These are phyloP conservation scores for Penicillium palitans DNA, from an alignment of 2,329 filamentous ascomycete species.

Conservation along the genomic window DNA sequence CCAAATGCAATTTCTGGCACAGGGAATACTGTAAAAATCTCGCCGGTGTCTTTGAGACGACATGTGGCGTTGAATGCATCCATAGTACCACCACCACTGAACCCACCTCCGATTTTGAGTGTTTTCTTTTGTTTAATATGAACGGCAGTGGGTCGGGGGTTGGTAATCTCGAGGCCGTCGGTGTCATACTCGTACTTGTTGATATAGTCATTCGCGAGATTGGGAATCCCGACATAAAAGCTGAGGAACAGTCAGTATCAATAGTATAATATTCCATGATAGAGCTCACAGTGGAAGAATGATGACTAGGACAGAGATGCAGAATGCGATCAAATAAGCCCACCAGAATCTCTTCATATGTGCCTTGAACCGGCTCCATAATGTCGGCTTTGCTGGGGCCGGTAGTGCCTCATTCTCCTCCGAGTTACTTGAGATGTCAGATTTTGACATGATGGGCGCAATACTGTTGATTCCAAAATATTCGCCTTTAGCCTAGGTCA, in stretches of 20 bases:
- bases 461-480: not conserved
- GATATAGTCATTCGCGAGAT: constrained; percentile 28
- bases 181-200: constrained; percentile 26
- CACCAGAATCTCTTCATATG: constrained; percentile 33
- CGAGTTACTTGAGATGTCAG: constrained; percentile 15
- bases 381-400: constrained; percentile 14
- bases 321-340: constrained; percentile 24
- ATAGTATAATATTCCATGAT: not conserved
- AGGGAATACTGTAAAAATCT: constrained; percentile 21
- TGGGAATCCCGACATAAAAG: constrained; percentile 29
- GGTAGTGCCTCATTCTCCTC: constrained; percentile 4
- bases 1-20: constrained; percentile 22
- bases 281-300: constrained; percentile 26
- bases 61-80: constrained; percentile 26
- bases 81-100: constrained; percentile 27
- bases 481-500: not conserved
- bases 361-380: constrained; percentile 23
- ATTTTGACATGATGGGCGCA: constrained; percentile 21
- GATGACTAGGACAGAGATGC: constrained; percentile 22
- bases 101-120: constrained; percentile 19
- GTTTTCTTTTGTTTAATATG: constrained; percentile 25
- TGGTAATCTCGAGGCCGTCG: constrained; percentile 25
- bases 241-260: constrained; percentile 10
- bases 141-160: constrained; percentile 26
- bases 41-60: constrained; percentile 12